Conservation (phyloP, 2,329 filamentous ascomycete species). For the Clarireedia monteithiana region DNA sequence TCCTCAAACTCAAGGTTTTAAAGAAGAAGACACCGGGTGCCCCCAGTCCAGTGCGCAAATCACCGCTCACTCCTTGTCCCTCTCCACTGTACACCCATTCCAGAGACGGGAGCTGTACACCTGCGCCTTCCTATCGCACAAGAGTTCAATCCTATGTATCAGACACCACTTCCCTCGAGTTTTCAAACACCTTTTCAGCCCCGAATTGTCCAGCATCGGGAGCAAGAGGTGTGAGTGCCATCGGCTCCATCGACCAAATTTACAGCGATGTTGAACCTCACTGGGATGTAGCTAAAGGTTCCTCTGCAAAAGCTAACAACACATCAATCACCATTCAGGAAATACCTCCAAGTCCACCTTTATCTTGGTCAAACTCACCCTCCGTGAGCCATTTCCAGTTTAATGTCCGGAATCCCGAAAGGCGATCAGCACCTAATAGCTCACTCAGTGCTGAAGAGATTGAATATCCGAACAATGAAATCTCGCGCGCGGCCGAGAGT, state of each 20-base stretch:
- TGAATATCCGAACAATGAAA: too few species aligned
- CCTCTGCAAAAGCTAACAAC: neutral
- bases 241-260: neutral
- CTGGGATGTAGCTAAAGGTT: neutral
- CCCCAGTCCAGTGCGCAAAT: neutral
- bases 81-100: neutral
- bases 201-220: neutral
- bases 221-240: neutral
- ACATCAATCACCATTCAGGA: neutral
- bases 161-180: neutral
- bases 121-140: constrained; percentile 1
- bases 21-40: neutral
- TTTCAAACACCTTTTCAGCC: neutral
- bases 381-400: neutral
- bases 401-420: neutral
- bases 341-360: neutral
- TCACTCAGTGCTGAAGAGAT: neutral
- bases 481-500: too few species aligned
- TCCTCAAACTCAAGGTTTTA: constrained; percentile 4
- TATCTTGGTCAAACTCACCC: neutral
- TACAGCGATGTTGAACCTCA: neutral
- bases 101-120: neutral
- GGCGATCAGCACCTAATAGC: too few species aligned
- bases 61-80: neutral
- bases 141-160: constrained; percentile 3